These are phyloP conservation scores for Trichoderma semiorbis DNA, from an alignment of 2,329 filamentous ascomycete species.

Conservation along the genomic window DNA sequence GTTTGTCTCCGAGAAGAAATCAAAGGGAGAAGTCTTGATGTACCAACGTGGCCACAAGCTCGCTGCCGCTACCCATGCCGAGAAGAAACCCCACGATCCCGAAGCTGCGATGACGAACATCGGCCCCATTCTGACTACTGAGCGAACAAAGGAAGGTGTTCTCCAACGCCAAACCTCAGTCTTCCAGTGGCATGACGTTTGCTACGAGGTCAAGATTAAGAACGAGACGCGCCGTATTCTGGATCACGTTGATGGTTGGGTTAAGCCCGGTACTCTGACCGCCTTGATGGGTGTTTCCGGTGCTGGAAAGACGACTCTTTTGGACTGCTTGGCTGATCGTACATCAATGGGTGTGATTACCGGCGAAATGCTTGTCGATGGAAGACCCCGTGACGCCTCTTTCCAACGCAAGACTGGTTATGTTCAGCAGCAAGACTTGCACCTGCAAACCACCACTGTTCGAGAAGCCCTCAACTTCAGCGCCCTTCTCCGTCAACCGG, in stretches of 20 bases:
- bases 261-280: constrained; percentile 86
- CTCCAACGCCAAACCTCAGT: constrained; percentile 63
- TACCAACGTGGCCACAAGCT: constrained; percentile 68
- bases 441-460: constrained; percentile 79
- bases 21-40: constrained; percentile 72
- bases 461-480: constrained; percentile 85
- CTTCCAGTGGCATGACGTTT: constrained; percentile 83
- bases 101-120: constrained; percentile 50
- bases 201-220: constrained; percentile 77
- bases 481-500: constrained; percentile 79
- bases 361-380: constrained; percentile 72
- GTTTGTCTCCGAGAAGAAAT: constrained; percentile 62
- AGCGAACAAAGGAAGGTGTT: constrained; percentile 38
- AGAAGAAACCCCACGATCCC: constrained; percentile 60
- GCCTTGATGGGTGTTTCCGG: constrained; percentile 89
- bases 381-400: constrained; percentile 66
- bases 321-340: constrained; percentile 82
- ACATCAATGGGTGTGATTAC: constrained; percentile 85
- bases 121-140: constrained; percentile 47
- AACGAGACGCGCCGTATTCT: constrained; percentile 70
- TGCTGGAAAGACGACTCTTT: constrained; percentile 88
- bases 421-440: constrained; percentile 89
- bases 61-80: constrained; percentile 53
- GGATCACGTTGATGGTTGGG: constrained; percentile 86
- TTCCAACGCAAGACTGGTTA: constrained; percentile 94